Conservation (phyloP, 805 yeast genomes). For the Starmerella stigmatis region DNA sequence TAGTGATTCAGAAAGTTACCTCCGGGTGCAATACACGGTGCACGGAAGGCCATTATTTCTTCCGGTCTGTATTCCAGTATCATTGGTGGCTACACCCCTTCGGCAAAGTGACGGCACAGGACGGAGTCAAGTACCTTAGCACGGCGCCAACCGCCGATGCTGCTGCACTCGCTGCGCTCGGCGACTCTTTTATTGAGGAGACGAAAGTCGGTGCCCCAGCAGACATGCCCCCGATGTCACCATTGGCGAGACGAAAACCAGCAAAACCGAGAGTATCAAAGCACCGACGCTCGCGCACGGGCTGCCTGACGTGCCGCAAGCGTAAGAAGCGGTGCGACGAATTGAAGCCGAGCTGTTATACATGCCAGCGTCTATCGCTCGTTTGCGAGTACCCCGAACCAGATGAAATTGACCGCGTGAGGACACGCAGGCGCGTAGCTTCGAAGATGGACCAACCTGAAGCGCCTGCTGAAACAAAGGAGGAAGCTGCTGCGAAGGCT, state of each 20-base stretch:
- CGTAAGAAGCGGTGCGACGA: constrained; percentile 74
- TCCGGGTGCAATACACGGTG: too few species aligned
- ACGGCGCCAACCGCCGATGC: not conserved
- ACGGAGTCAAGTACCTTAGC: not conserved
- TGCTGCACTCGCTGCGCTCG: not conserved
- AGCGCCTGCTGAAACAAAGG: too few species aligned
- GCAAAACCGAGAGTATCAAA: too few species aligned
- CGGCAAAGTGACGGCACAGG: constrained; percentile 1
- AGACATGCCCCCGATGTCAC: too few species aligned
- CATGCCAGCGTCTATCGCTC: constrained; percentile 54
- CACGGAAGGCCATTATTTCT: too few species aligned
- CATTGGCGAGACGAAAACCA: too few species aligned
- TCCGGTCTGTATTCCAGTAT: too few species aligned
- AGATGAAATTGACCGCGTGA: not conserved
- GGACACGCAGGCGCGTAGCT: not conserved
- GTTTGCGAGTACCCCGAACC: constrained; percentile 58
- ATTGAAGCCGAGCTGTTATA: constrained; percentile 52
- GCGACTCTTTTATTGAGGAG: not conserved
- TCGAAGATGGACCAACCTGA: too few species aligned
- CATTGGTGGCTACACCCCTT: not conserved
- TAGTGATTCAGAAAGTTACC: too few species aligned
- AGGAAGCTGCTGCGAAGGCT: too few species aligned
- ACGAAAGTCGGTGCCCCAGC: too few species aligned
- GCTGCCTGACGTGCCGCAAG: constrained; percentile 68
- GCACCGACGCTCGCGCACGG: constrained; percentile 31